Evolutionary conservation across 495 filamentous ascomycete genomes (phyloP), one percentile per base, ranked within the genome.

Genomic region (Massariosphaeria phaeospora): DNA sequence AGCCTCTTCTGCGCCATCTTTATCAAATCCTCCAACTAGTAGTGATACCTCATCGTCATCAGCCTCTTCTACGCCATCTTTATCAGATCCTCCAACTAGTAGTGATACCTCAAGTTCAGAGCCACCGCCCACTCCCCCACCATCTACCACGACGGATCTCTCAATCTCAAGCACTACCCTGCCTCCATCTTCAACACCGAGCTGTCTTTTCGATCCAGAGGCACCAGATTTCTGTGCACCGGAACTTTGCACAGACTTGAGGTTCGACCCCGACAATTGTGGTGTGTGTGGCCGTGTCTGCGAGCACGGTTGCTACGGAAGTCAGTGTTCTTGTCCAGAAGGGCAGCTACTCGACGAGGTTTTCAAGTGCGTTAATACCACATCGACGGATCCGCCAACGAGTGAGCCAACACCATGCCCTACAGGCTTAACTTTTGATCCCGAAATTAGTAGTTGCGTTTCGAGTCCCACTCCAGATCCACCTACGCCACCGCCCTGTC

Each of bases 151-250:
- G 27, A 24, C 47, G 12, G 11, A 51, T 36, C 40, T 35, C n/a
- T 24, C 21, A 20, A 34, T 21, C 26, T 21, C 51, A 44, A 45
- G 18, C 1, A 26, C 39, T n/a, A 6, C 15, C 10, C 24, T n/a
- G 1, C 39, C 41, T 13, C 31, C 51, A 9, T 6, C 39, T n/a
- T 11, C 51, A 27, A 54, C 21, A 3, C 41, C 51, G n/a, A 50
- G 5, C 1, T 50, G 47, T 27, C 20, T 24, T 3, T 4, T 6
- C 1, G 7, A 39, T 11, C 6, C 9, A 2, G 47, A 50, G 23
- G 4, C 3, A 13, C 47, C 47, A 38, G 47, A 50, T 23, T 50
- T 23, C 17, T 50, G 47, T 23, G 18, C 29, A 2, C 9, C 10
- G 20, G 2, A 21, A 12, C 10, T 17, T 10, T 44, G 38, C 41